Percentiles rank a stretch among this genome's conserved stretches.
These are phyloP conservation scores for Candolleomyces aberdarensis DNA, from an alignment of 768 basidiomycete genomes.

Conservation along the genomic window DNA sequence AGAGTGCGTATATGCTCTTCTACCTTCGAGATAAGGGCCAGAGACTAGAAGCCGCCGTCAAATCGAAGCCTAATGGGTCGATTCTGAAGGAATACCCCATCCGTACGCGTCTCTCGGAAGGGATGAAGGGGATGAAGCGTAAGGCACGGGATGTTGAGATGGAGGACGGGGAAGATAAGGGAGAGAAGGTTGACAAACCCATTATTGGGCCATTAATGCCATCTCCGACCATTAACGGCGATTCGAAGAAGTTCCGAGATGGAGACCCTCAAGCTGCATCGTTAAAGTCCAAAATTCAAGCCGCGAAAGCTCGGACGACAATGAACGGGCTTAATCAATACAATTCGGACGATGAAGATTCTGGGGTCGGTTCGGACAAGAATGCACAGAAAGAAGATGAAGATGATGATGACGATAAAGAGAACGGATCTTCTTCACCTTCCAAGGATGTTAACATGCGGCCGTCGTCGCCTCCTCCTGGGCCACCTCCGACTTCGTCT, in stretches of 20 bases:
- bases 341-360: constrained; percentile 22
- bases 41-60: constrained; percentile 61
- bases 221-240: constrained; percentile 34
- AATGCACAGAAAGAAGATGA: constrained; percentile 10
- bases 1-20: constrained; percentile 91
- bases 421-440: constrained; percentile 4
- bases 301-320: constrained; percentile 17
- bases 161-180: constrained; percentile 48
- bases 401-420: constrained; percentile 11
- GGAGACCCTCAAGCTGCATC: constrained; percentile 30
- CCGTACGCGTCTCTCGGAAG: constrained; percentile 43
- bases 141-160: constrained; percentile 25
- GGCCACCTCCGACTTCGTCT: neutral
- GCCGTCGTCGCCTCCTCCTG: constrained; percentile 1
- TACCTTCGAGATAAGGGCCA: constrained; percentile 84
- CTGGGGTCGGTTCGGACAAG: neutral
- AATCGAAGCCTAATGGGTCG: constrained; percentile 21
- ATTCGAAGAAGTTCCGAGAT: constrained; percentile 16
- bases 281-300: constrained; percentile 29
- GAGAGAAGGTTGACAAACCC: constrained; percentile 42
- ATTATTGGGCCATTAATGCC: constrained; percentile 72
- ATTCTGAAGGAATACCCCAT: constrained; percentile 18
- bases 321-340: constrained; percentile 26
- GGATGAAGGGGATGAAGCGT: constrained; percentile 47
- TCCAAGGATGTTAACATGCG: constrained; percentile 1